Conservation (phyloP, 2,329 filamentous ascomycete species). For the Fusarium sp. region DNA sequence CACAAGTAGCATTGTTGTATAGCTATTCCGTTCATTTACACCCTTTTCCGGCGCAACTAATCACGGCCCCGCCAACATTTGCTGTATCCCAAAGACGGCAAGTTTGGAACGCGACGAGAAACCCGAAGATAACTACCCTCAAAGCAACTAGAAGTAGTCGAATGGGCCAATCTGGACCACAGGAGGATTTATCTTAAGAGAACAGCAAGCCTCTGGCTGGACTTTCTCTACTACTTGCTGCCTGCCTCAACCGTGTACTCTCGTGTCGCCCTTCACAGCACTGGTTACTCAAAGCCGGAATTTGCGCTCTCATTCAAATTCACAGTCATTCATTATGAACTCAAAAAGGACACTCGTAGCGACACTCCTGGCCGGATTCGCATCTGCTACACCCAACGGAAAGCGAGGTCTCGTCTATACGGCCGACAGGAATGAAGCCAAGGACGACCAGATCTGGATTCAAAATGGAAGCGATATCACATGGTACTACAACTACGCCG, state of each 20-base stretch:
- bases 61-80: neutral
- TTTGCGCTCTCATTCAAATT: neutral
- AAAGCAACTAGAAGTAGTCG: neutral
- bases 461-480: conserved; percentile 68
- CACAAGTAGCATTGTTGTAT: neutral
- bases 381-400: conserved; percentile 47
- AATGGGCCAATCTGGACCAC: neutral
- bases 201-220: neutral
- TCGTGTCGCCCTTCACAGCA: neutral
- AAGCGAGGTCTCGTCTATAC: conserved; percentile 83
- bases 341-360: conserved; percentile 22
- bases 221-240: neutral
- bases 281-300: neutral
- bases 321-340: conserved; percentile 12
- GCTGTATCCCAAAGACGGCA: neutral
- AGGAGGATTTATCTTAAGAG: neutral
- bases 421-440: conserved; percentile 62
- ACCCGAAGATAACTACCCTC: neutral
- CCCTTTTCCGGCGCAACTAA: neutral
- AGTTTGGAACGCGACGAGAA: neutral
- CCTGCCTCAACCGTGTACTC: neutral
- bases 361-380: conserved; percentile 36
- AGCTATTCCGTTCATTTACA: neutral
- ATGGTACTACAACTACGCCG: conserved; percentile 88
- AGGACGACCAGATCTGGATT: conserved; percentile 76